Evolutionary conservation across 2,329 filamentous ascomycete species (phyloP).

Genomic region (Pochonia chlamydosporia): DNA sequence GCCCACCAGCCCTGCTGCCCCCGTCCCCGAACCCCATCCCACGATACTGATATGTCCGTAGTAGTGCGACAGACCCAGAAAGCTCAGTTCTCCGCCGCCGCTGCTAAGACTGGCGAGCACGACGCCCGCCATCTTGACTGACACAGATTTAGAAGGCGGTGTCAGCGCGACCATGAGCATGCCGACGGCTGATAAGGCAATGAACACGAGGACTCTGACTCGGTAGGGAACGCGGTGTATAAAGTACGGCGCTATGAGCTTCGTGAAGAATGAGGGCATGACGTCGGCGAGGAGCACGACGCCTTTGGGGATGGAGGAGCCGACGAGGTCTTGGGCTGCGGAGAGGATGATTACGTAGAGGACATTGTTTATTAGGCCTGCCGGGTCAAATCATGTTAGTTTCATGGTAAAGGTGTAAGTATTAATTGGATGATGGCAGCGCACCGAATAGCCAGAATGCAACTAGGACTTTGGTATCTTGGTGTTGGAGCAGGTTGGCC

Average conservation of each 20-base stretch:
- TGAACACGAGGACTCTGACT: constrained; percentile 68
- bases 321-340: constrained; percentile 90
- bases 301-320: constrained; percentile 82
- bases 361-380: constrained; percentile 78
- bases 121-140: constrained; percentile 74
- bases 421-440: constrained; percentile 2
- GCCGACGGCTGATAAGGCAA: constrained; percentile 67
- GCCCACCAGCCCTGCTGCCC: constrained; percentile 80
- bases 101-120: constrained; percentile 79
- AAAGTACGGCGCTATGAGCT: constrained; percentile 87
- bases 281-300: constrained; percentile 91
- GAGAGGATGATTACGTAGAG: constrained; percentile 97
- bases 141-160: constrained; percentile 58
- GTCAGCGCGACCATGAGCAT: constrained; percentile 88
- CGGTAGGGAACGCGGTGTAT: constrained; percentile 83
- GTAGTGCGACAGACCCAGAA: constrained; percentile 86
- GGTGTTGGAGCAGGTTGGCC: constrained; percentile 55
- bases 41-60: constrained; percentile 85
- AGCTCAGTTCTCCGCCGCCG: constrained; percentile 84
- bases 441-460: constrained; percentile 95
- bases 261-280: constrained; percentile 80
- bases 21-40: constrained; percentile 88
- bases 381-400: neutral
- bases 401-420: no score
- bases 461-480: constrained; percentile 64